Evolutionary conservation across 2,329 filamentous ascomycete species (phyloP), one percentile per base, ranked within the genome.

Genomic region (Diaporthe ampelina): DNA sequence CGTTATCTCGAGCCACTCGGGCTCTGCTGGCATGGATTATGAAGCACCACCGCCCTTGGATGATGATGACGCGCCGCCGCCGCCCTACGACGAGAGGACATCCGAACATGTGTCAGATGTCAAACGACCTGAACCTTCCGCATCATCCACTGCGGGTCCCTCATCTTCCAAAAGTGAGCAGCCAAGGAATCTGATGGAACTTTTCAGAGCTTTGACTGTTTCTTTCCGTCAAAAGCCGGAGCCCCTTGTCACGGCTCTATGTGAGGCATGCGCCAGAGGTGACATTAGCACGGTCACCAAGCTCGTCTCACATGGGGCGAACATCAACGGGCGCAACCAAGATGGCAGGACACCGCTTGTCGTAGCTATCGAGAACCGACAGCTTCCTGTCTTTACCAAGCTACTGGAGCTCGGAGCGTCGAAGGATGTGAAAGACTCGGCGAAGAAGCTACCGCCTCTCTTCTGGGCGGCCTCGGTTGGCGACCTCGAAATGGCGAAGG

Each of bases 331-430:
- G 4, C 63, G 63, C 15, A 67, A 54, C 10, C 45, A 67, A 11
- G 63, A 67, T n/a, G 63, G 63, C 32, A 67, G 54, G 63, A 67
- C 63, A 2, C 32, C 63, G 8, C 6, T 67, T 26, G 29, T 67
- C 29, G n/a, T 52, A 10, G 63, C 63, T 19, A 67, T 67, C 45
- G 63, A 67, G 15, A 17, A 40, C 21, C 29, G 37, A 52, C 63
- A 52, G 63, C 21, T 21, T 17, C 8, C 10, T 9, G 32, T 67
- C 13, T 45, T 67, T 4, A 40, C 45, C 74, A 78, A 83, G 19
- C 81, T 86, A 0, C 65, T 86, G 21, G 76, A 78, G 0, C 76
- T 80, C 0, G 84, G 82, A 0, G 83, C 80, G 1, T 80, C 81
- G 45, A 75, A 75, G 21, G 67, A 74, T 9, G 56, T 76, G 37